Evolutionary conservation across 768 basidiomycete genomes (phyloP), one percentile per base, ranked within the genome.

Genomic region (Tulasnella sp.): DNA sequence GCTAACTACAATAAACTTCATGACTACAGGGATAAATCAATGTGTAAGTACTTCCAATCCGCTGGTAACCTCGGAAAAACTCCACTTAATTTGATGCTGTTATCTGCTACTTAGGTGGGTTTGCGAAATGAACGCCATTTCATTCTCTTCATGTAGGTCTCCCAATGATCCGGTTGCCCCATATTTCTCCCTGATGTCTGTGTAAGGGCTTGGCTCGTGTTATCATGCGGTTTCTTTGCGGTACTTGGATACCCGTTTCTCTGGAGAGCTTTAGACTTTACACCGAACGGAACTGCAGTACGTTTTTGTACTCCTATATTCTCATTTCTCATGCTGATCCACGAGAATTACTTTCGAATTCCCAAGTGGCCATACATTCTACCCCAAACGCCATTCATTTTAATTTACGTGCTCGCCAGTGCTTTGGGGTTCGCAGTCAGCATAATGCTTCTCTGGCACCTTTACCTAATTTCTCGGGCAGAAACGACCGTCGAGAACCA

Each of bases 111-210:
- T 35, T 48, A 67, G 66, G 66, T 99, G 37, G 93, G 93, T 9
- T 64, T 98, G 5, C 73, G 93, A 62, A 99, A 98, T 59, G 92
- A 96, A 62, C 79, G 93, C 0, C 90, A 96, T 66, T 99, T 99
- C 59, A 74, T 93, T 33, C 69, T 98, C 41, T 99, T 98, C 73
- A 83, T 98, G 88, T 87, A 56, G 49, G 81, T 66, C n/a, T 40
- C 6, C 24, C 47, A 32, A 46, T 44, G 45, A 29, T 35, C 9
- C 6, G 44, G 35, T n/a, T 3, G 10, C 34, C 19, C 1, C 25
- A 1, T 50, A 37, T 32, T 24, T 46, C 31, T 20, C 20, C 20
- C 54, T 45, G 12, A 28, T 34, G 34, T 32, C 47, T 5, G 27
- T 4, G 20, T 46, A 12, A 92, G 89, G 77, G 70, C 72, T 25